A percentile compares a stretch with the other conserved stretches of the same genome.
Evolutionary conservation across 139 green algal genomes (phyloP).

Genomic region (Trebouxia sp.): DNA sequence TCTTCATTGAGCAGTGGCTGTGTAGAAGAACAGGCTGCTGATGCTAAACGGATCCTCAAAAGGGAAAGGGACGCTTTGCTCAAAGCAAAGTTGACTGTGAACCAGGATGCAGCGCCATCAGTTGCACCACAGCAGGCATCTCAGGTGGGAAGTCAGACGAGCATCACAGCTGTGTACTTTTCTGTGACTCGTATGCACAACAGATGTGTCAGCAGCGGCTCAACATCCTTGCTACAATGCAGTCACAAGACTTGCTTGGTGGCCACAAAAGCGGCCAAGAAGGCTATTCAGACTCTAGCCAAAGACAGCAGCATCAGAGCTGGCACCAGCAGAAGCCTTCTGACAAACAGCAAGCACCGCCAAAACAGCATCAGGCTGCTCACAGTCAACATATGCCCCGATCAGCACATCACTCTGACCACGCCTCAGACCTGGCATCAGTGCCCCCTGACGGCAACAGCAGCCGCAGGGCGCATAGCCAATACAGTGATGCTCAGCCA

Average conservation of each 20-base stretch:
- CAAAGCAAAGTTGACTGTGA: neutral
- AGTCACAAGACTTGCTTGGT: neutral
- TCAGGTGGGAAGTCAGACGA: neutral
- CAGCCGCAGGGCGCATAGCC: no score
- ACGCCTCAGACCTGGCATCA: slow-evolving; percentile 9
- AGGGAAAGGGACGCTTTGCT: neutral
- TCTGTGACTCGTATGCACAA: neutral
- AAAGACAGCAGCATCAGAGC: neutral
- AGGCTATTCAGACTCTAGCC: neutral
- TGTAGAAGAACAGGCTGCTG: neutral
- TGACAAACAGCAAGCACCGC: neutral
- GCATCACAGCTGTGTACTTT: neutral
- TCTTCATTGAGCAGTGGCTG: neutral
- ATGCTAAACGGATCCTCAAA: neutral
- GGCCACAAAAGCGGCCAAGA: no score
- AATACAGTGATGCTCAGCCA: no score
- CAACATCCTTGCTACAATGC: neutral
- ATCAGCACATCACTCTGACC: neutral
- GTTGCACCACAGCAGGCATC: neutral
- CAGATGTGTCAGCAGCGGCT: neutral
- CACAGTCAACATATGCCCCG: neutral
- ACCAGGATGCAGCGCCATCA: neutral
- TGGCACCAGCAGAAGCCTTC: neutral
- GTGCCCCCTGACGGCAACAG: neutral
- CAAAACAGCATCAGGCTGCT: neutral